Evolutionary conservation across 441 rosid genomes (phyloP), one percentile per base, ranked within the genome.

Genomic region (Geranium incanum): DNA sequence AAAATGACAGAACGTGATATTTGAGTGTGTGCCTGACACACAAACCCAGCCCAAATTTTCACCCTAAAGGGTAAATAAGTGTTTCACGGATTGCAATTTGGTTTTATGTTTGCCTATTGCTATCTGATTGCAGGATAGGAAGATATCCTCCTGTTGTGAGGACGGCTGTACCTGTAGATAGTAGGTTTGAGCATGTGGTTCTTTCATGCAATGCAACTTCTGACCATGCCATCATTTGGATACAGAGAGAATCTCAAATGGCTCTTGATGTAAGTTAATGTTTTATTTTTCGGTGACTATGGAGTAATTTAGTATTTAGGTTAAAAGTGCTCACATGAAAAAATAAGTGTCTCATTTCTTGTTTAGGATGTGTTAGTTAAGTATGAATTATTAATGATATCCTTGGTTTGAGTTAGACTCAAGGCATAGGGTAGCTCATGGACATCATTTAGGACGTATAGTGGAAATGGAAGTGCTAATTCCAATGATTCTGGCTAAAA

Each of bases 161-260:
- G 81, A 94, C 99, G 2, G 99, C 97, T 6, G 90, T 94, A 72
- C 99, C 97, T 0, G 99, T 94, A 0, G 97, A 94, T 72, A 97
- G 95, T 23, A 89, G 97, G 71, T 94, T 94, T 67, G 98, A 94
- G 69, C 98, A 89, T 78, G 92, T 94, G 7, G 93, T 94, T 43
- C 81, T 94, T 63, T 90, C 98, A 5, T 90, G 90, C 60, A 88
- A 88, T 66, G 94, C 94, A 52, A 91, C 92, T 5, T 86, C 99
- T 0, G 99, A 92, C 83, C 99, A 94, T 77, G 99, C 72, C 13
- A 87, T 94, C 72, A 36, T 94, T 43, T 94, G 97, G 95, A 92
- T 94, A 55, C 89, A 85, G 80, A 89, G 78, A 77, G 95, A 92
- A 82, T 71, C 97, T 1, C 89, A 90, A 78, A 94, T 89, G 82